Conservation (phyloP, 2,329 filamentous ascomycete genomes). For the Colletotrichum navitas region DNA sequence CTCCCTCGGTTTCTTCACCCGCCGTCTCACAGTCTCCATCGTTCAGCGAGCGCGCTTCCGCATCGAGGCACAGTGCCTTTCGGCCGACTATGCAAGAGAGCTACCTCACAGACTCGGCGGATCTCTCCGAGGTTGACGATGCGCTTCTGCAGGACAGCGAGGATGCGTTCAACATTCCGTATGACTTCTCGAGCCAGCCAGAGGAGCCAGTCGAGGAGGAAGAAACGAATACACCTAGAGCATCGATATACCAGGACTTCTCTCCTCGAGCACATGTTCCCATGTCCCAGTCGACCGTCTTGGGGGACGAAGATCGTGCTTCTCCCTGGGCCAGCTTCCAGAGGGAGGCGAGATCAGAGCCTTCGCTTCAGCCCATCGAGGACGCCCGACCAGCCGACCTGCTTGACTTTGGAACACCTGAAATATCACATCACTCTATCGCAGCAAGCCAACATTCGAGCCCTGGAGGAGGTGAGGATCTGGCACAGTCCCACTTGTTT, state of each 20-base stretch:
- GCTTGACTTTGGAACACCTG: slow-evolving; percentile 11
- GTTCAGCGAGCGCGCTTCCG: slow-evolving; percentile 47
- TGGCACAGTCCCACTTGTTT: slow-evolving; percentile 76
- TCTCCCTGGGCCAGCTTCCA: slow-evolving; percentile 50
- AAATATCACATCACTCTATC: slow-evolving; percentile 45
- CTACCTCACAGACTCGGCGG: slow-evolving; percentile 50
- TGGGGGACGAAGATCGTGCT: slow-evolving; percentile 46
- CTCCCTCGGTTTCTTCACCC: slow-evolving; percentile 66
- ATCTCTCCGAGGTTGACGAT: slow-evolving; percentile 52
- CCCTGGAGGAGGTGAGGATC: slow-evolving; percentile 58
- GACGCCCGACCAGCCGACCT: not conserved
- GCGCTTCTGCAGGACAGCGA: slow-evolving; percentile 63
- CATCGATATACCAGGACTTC: slow-evolving; percentile 60
- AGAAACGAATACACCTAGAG: slow-evolving; percentile 65
- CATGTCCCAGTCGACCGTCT: slow-evolving; percentile 35
- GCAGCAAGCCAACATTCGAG: slow-evolving; percentile 47
- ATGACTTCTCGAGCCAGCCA: slow-evolving; percentile 58
- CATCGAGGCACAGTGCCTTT: slow-evolving; percentile 44
- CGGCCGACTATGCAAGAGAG: slow-evolving; percentile 43
- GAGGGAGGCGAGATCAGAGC: slow-evolving; percentile 54
- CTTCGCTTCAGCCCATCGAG: slow-evolving; percentile 48
- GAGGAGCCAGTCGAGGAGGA: slow-evolving; percentile 53
- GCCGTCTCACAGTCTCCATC: slow-evolving; percentile 61
- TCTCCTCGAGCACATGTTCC: slow-evolving; percentile 25
- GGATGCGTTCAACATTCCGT: slow-evolving; percentile 68